Base-by-base conservation (phyloP, 2,329 filamentous ascomycete genomes). In the Metarhizium guizhouense region DNA sequence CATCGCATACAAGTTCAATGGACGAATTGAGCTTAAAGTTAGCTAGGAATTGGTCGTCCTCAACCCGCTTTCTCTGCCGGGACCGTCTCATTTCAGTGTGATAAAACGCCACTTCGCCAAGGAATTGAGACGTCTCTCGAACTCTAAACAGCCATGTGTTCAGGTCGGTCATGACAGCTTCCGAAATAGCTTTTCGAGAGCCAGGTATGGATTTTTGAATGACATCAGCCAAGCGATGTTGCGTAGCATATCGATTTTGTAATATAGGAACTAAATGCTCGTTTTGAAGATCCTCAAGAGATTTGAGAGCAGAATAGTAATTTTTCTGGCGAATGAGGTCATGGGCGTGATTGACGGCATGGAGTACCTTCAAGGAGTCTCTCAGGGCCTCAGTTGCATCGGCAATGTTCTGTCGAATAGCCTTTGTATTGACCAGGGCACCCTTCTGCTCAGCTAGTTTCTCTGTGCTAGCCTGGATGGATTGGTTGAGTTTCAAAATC, bases 101-200 rank as follows among this genome's bases (percentile, higher is more conserved):
- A 66, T 95, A 97, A 67, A 99, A 95, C 4, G 94, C 92, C 6
- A 99, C 90, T 69, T 99, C 94, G 4, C 94, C 94, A 7, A 99
- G 75, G 60, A 96, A 96, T 63, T 96, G 93, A 1, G 94, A 96
- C 18, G 91, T 95, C 70, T 99, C 94, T 64, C 94, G 85, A 60
- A 99, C 95, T 25, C 90, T 86, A 66, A 88, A 99, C 10, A 99
- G 78, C 94, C 94, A 99, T 0, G 91, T 96, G 67, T 97, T 97
- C 55, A 99, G 74, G 71, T 99, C 94, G 2, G 84, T 88, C 90
- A 97, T 97, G 62, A 99, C 94, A 14, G 92, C 91, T 71, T 97
- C 93, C 4, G 93, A 93, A 56, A 99, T 96, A 52, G 90, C 85
- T 65, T 90, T 91, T 65, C 96, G 91, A 1, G 91, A 96, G 3